Evolutionary conservation across 495 filamentous ascomycete species (phyloP), one percentile per base, ranked within the genome.

Genomic region (Podospora pseudopauciseta): DNA sequence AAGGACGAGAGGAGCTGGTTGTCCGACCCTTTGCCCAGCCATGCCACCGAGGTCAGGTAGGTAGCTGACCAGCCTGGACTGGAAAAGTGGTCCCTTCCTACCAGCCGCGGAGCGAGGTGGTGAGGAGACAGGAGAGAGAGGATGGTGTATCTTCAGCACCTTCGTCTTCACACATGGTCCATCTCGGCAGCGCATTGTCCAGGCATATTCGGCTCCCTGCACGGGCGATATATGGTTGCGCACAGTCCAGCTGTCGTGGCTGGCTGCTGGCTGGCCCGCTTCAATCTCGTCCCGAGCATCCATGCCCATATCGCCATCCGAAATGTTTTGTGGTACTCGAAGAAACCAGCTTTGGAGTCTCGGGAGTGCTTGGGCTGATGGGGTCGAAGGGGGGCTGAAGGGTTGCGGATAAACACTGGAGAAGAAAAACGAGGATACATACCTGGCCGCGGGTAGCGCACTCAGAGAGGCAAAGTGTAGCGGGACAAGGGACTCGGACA

Each of bases 201-300:
- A 23, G 23, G 23, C 23, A 69, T 49, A 49, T 69, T 54, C 64
- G 68, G 68, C 54, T 60, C 15, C 61, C 61, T 67, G 61, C 65
- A 67, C 61, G 65, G 68, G 65, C 69, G 59, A 67, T 58, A 67
- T 65, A 53, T 67, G 65, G 30, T 49, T 6, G 63, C 66, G 69
- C 69, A 63, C 58, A 26, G 61, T 67, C 62, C 65, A 70, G 11
- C n/a, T 63, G 28, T 54, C 58, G 4, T 49, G 39, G 39, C 18
- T 16, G 15, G 15, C 9, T 49, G 44, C 60, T 64, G 53, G 54
- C 32, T 53, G 65, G 26, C 65, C 13, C 58, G 27, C 56, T 32
- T 30, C 23, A 32, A 65, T 28, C 15, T 19, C 49, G 39, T 65
- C 27, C 64, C 64, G 15, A n/a, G n/a, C 28, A 63, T 63, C 61